Evolutionary conservation across 441 rosid genomes (phyloP), one percentile per base, ranked within the genome.

Genomic region (Pelargonium fulgidum): DNA sequence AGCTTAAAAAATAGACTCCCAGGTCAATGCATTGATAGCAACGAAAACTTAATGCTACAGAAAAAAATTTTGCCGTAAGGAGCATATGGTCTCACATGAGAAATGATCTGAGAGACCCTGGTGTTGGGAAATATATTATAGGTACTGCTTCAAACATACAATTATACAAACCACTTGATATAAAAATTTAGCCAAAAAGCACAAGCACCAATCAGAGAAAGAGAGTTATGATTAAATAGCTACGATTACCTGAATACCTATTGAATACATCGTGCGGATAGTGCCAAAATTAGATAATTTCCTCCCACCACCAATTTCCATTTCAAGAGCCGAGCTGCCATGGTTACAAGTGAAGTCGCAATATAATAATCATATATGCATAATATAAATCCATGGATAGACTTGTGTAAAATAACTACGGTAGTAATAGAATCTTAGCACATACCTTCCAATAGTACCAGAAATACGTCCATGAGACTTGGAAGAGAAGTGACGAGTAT

Each of bases 281-380:
- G 92, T 85, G 80, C 96, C 88, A 80, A 92, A 90, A 72, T 87
- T 87, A 7, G 98, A 92, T 73, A 95, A 62, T 83, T 95, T 92
- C 76, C 99, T 83, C 74, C 98, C 96, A 63, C 96, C 98, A 61
- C 99, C 99, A 69, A 90, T 74, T 81, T 92, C 99, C 78, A 95
- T 65, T 87, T 92, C 96, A 75, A 95, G 79, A 71, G 89, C 85
- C 77, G 85, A 74, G 80, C 98, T 95, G 88, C 79, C 78, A 68
- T 47, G 69, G 76, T 59, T 54, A 62, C 4, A 72, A 33, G 58
- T 44, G 14, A 62, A 54, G 70, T 71, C 76, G 82, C 33, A 29
- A 66, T 24, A 26, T 33, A 12, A 26, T 24, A 4, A 62, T 13
- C 39, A 33, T 7, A 62, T 62, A 62, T n/a, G 62, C 2, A 58